Evolutionary conservation across 768 basidiomycete genomes (phyloP).

Genomic region (Auricularia heimuer): DNA sequence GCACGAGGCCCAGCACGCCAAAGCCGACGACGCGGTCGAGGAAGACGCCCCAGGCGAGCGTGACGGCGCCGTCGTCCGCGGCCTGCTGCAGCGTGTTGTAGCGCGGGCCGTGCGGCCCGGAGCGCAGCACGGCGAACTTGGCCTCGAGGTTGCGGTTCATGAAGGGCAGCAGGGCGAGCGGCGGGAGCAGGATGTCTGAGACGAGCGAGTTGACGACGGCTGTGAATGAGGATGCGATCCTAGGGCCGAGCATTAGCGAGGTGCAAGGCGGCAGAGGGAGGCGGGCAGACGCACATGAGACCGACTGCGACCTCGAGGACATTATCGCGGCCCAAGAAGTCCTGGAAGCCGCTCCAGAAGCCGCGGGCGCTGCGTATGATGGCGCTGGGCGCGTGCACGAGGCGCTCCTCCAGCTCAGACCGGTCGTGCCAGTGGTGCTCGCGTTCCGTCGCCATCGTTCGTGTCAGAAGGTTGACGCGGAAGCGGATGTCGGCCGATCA

Average conservation of each 20-base stretch:
- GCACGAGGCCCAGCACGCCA: conserved; percentile 27
- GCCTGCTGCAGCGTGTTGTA: conserved; percentile 38
- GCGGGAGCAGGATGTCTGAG: conserved; percentile 33
- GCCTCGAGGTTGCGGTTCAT: conserved; percentile 33
- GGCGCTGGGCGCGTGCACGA: conserved; percentile 1
- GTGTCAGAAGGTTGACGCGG: too few species aligned
- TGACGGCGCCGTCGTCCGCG: conserved; percentile 35
- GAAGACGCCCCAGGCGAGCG: conserved; percentile 28
- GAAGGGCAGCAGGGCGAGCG: conserved; percentile 33
- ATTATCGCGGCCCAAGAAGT: conserved; percentile 24
- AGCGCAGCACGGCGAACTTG: conserved; percentile 31
- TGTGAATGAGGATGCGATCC: conserved; percentile 32
- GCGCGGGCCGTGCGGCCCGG: conserved; percentile 22
- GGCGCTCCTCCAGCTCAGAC: neutral
- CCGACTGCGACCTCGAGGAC: conserved; percentile 39
- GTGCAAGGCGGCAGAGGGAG: neutral
- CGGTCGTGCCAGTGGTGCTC: neutral
- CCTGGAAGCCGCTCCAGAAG: neutral
- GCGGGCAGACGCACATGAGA: conserved; percentile 22
- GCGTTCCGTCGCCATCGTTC: neutral
- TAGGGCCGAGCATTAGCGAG: neutral
- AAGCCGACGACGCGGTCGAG: conserved; percentile 30
- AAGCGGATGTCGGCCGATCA: too few species aligned
- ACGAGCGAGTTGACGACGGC: conserved; percentile 34
- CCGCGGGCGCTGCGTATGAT: neutral